phyloP scores from a whole-genome alignment of 768 basidiomycete species.

The Pholiota molesta region DNA sequence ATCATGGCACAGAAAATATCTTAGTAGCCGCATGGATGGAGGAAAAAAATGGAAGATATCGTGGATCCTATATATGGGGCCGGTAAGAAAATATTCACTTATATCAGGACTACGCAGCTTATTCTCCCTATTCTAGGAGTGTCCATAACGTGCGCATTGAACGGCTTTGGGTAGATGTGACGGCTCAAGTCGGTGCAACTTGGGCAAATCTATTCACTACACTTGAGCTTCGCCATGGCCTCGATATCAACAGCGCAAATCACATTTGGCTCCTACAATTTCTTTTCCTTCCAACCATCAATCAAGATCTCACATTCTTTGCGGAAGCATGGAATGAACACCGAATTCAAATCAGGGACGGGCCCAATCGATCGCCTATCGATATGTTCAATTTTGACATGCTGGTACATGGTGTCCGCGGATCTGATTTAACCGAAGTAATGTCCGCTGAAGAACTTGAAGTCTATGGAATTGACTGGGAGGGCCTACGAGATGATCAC shows the following conservation, averaged over 20 bases:
- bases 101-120: conserved; percentile 31
- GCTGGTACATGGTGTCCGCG: conserved; percentile 18
- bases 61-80: conserved; percentile 42
- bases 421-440: not conserved
- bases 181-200: conserved; percentile 30
- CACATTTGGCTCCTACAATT: too few species aligned
- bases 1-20: conserved; percentile 37
- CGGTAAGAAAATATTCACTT: conserved; percentile 16
- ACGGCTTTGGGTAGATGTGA: too few species aligned
- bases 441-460: conserved; percentile 20
- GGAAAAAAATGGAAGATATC: conserved; percentile 32
- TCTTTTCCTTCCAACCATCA: too few species aligned
- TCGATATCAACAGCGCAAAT: conserved; percentile 26
- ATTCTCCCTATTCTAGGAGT: too few species aligned
- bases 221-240: conserved; percentile 32
- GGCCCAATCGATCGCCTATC: conserved; percentile 25
- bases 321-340: too few species aligned
- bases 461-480: conserved; percentile 32
- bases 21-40: conserved; percentile 31
- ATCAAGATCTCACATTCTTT: too few species aligned
- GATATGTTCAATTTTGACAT: conserved; percentile 38
- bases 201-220: conserved; percentile 35
- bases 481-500: conserved; percentile 21
- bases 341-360: conserved; percentile 22
- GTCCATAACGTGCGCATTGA: too few species aligned